Conservation (phyloP, 2,329 filamentous ascomycete genomes). For the Apiospora marii region DNA sequence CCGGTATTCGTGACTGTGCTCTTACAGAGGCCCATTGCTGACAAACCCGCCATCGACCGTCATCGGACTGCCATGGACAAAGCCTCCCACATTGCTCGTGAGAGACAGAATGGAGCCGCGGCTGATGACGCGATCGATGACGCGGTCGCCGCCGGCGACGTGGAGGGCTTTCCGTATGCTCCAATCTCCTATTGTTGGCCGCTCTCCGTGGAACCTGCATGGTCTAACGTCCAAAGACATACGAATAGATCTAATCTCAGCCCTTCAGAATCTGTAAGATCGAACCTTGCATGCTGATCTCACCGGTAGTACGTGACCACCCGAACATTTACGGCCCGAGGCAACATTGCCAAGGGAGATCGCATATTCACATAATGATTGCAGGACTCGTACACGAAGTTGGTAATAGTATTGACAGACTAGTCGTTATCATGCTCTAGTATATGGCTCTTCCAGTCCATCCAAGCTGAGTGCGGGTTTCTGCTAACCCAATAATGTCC, state of each 20-base stretch:
- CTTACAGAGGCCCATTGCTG: neutral
- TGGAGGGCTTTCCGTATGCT: neutral
- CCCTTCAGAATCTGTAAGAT: too few species aligned
- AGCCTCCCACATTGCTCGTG: conserved; percentile 3
- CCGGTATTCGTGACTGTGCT: neutral
- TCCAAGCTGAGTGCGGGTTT: neutral
- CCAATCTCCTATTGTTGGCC: neutral
- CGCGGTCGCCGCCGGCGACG: neutral
- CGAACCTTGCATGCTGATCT: too few species aligned
- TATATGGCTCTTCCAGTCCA: neutral
- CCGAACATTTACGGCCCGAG: too few species aligned
- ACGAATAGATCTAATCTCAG: too few species aligned
- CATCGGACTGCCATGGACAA: neutral
- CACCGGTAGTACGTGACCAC: too few species aligned
- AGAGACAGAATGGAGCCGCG: conserved; percentile 12
- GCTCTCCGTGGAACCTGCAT: neutral
- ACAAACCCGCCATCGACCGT: neutral
- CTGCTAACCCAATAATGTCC: neutral
- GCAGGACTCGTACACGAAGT: neutral
- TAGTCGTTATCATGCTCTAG: neutral
- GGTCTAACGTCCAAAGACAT: neutral
- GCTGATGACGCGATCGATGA: conserved; percentile 5
- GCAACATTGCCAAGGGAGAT: too few species aligned
- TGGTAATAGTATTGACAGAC: neutral
- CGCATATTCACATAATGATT: neutral